phyloP scores from a whole-genome alignment of 108 stramenopile species.

The Mayamaea pseudoterrestris region DNA sequence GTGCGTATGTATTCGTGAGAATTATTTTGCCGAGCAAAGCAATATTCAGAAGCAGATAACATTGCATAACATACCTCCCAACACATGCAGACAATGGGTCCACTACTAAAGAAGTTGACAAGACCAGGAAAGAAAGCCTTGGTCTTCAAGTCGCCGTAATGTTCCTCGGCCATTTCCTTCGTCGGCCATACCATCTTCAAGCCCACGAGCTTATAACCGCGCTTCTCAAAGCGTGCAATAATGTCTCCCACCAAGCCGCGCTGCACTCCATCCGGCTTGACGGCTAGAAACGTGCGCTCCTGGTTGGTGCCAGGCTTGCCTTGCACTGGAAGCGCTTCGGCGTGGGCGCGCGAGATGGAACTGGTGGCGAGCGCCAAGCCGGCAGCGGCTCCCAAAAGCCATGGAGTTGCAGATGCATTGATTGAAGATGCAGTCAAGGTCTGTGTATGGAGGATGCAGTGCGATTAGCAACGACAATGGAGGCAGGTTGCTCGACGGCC shows the following conservation, averaged over 20 bases:
- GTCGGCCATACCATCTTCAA: slow-evolving; percentile 88
- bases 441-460: not conserved
- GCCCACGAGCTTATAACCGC: slow-evolving; percentile 90
- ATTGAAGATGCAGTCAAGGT: not conserved
- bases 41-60: no score
- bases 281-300: slow-evolving; percentile 84
- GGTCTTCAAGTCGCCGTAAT: slow-evolving; percentile 84
- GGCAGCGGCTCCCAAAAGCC: not conserved
- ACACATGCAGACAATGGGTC: slow-evolving; percentile 90
- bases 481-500: not conserved
- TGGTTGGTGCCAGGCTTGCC: slow-evolving; percentile 68
- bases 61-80: no score
- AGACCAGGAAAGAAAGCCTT: slow-evolving; percentile 92
- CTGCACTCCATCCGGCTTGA: slow-evolving; percentile 96
- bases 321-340: slow-evolving; percentile 45
- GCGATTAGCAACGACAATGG: not conserved
- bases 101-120: slow-evolving; percentile 81
- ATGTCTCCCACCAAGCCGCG: slow-evolving; percentile 89
- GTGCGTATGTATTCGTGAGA: no score
- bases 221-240: slow-evolving; percentile 87
- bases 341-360: not conserved
- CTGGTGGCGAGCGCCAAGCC: not conserved
- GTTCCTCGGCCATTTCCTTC: slow-evolving; percentile 73
- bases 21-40: no score
- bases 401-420: not conserved